Conservation (phyloP, 1,139 yeast genomes). For the Yamadazyma triangularis region DNA sequence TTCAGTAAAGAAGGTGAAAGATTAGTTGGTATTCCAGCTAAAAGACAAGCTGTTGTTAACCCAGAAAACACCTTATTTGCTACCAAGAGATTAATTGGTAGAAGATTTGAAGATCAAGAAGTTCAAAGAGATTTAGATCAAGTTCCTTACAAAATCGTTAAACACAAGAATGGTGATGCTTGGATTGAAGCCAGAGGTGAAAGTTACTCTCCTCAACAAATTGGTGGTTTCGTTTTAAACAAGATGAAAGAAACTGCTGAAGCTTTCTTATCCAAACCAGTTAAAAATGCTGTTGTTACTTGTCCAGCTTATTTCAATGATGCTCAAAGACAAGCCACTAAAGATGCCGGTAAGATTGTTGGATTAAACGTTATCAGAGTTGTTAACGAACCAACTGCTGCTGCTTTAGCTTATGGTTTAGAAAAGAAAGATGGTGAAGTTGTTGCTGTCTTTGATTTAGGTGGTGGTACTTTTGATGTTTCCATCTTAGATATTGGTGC, state of each 20-base stretch:
- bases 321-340: slow-evolving; percentile 98
- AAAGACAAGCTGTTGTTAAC: slow-evolving; percentile 98
- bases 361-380: slow-evolving; percentile 95
- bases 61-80: slow-evolving; percentile 97
- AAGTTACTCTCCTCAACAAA: slow-evolving; percentile 92
- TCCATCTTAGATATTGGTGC: slow-evolving; percentile 82
- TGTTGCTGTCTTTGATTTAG: slow-evolving; percentile 82
- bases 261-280: slow-evolving; percentile 78
- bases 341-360: slow-evolving; percentile 97
- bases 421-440: slow-evolving; percentile 74
- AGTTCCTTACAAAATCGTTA: slow-evolving; percentile 96
- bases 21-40: slow-evolving; percentile 98
- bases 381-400: slow-evolving; percentile 98
- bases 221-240: slow-evolving; percentile 94
- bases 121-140: slow-evolving; percentile 95
- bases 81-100: slow-evolving; percentile 97
- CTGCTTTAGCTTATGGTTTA: slow-evolving; percentile 95
- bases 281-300: slow-evolving; percentile 87
- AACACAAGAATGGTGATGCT: slow-evolving; percentile 97
- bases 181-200: slow-evolving; percentile 98
- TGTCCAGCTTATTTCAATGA: slow-evolving; percentile 98
- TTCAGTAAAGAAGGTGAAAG: slow-evolving; percentile 85
- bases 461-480: slow-evolving; percentile 89
- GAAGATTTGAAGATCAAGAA: slow-evolving; percentile 93
- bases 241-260: slow-evolving; percentile 98